Evolutionary conservation across 2,329 filamentous ascomycete species (phyloP).

Genomic region (Tolypocladium ovalisporum): DNA sequence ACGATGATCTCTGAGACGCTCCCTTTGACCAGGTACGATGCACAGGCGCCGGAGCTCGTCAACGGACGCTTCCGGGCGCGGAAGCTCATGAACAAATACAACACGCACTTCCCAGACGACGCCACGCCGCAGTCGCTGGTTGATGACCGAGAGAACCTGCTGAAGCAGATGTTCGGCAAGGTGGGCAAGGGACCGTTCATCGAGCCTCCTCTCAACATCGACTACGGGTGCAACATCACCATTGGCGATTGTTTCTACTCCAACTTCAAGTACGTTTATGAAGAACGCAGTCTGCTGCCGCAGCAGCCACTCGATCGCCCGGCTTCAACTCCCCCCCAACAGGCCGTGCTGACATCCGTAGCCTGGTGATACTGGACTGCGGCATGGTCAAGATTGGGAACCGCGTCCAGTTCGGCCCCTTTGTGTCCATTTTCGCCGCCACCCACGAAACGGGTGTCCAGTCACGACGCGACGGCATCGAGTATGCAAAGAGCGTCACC

Average conservation of each 20-base stretch:
- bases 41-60: constrained; percentile 34
- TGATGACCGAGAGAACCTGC: constrained; percentile 29
- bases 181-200: constrained; percentile 43
- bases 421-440: constrained; percentile 59
- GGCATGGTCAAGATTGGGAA: constrained; percentile 59
- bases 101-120: constrained; percentile 40
- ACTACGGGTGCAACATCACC: constrained; percentile 56
- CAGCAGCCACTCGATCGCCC: neutral
- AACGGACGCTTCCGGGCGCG: constrained; percentile 41
- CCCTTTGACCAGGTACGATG: constrained; percentile 32
- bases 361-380: constrained; percentile 59
- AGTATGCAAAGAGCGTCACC: constrained; percentile 32
- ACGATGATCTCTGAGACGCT: neutral
- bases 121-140: constrained; percentile 27
- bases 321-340: neutral
- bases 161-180: constrained; percentile 37
- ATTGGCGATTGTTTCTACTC: constrained; percentile 54
- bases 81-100: constrained; percentile 46
- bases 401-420: constrained; percentile 61
- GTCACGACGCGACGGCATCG: constrained; percentile 33
- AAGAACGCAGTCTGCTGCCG: neutral
- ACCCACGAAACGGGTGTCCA: constrained; percentile 58
- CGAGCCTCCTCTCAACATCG: constrained; percentile 50
- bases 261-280: constrained; percentile 28
- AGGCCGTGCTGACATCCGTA: constrained; percentile 7